phyloP scores from a whole-genome alignment of 352 stramenopile genomes.

The Pythium pyrilobum region DNA sequence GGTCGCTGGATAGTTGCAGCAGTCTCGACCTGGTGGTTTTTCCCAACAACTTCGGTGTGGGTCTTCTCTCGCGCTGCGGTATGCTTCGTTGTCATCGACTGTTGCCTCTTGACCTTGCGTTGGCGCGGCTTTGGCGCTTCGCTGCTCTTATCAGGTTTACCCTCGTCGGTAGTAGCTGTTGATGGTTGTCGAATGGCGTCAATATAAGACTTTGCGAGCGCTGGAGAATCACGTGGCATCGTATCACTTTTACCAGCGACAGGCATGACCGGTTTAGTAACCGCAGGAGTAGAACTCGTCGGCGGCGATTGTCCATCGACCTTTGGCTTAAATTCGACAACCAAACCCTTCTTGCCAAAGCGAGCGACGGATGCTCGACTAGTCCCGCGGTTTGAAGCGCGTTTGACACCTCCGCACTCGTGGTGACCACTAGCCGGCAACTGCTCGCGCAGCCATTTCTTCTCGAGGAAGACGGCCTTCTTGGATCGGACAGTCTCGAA shows the following conservation, averaged over 20 bases:
- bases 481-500: conserved; percentile 34
- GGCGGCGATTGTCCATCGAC: neutral
- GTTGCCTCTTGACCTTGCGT: neutral
- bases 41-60: no score
- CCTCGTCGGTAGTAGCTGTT: neutral
- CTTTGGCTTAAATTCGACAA: conserved; percentile 1
- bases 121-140: neutral
- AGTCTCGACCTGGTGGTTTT: no score
- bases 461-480: conserved; percentile 22
- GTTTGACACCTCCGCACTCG: neutral
- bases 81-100: neutral
- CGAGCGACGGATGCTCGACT: neutral
- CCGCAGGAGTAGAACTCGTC: no score
- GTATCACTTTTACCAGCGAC: no score
- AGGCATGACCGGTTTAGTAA: no score
- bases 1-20: no score
- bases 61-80: no score
- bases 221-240: no score
- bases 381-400: neutral
- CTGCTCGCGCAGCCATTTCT: conserved; percentile 14
- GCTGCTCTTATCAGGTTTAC: neutral
- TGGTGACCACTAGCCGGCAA: conserved; percentile 7
- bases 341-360: conserved; percentile 7
- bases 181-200: conserved; percentile 11
- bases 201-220: conserved; percentile 9